Base-by-base conservation (phyloP, 2,329 filamentous ascomycete species). In the Botrytis aclada region DNA sequence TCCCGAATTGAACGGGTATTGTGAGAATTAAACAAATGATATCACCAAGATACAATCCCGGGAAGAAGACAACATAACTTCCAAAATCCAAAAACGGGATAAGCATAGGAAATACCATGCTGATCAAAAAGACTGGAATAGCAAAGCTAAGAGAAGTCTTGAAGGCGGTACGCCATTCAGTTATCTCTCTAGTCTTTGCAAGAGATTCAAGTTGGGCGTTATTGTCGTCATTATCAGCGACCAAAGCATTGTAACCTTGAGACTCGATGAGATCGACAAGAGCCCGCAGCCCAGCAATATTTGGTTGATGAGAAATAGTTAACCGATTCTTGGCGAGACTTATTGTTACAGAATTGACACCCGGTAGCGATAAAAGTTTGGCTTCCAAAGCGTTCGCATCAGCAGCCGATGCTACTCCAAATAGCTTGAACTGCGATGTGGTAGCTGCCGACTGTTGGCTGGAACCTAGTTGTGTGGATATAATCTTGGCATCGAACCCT, bases 141-240 rank as follows among this genome's bases (percentile, higher is more conserved):
- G 95, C 94, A 80, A 98, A 98, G 5, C 87, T 86, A 4, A 93
- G 79, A 0, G 94, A 97, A 12, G 92, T 86, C 75, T 88, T 86
- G 82, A 98, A 97, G 0, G 94, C 93, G 43, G 86, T 88, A 75
- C 89, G 90, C 96, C 96, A 99, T 82, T 97, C 94, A 76, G 92
- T 93, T 75, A 99, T 97, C 82, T 99, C 96, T 77, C 93, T 93
- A 0, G 96, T 98, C 84, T 99, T 99, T 14, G 96, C 93, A 3
- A 99, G 87, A 1, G 96, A 98, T 82, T 98, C 94, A 3, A 99
- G 88, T 81, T 99, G 96, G 1, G 96, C 95, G 80, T 97, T 97
- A 81, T 97, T 98, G 83, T 99, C 96, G 78, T 98, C 94, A 70
- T 90, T 92, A 77, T 98, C 95, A 0, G 95, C 91, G 18, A 98